Conservation (phyloP, 345 rosid genomes). For the Cardamine chenopodiifolia region DNA sequence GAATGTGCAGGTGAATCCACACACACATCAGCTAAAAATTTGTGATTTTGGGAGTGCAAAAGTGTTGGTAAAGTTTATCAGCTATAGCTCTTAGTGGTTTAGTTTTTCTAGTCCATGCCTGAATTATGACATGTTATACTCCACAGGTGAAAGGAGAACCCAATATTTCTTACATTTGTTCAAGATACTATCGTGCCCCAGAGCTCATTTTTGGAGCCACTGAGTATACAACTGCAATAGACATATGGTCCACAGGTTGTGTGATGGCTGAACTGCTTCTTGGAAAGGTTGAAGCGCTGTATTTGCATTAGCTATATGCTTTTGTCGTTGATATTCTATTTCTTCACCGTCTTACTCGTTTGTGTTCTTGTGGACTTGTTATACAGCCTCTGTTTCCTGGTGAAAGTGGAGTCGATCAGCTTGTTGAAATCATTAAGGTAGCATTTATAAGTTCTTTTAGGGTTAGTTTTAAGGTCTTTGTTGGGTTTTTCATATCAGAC, state of each 20-base stretch:
- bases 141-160: slow-evolving; percentile 81
- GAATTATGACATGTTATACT: slow-evolving; percentile 27
- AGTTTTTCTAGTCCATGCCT: neutral
- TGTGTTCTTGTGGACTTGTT: neutral
- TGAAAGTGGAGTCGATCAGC: slow-evolving; percentile 87
- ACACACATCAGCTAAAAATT: slow-evolving; percentile 73
- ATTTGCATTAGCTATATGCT: neutral
- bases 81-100: neutral
- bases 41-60: slow-evolving; percentile 95
- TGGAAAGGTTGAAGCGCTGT: slow-evolving; percentile 55
- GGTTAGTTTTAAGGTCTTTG: neutral
- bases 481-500: neutral
- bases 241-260: slow-evolving; percentile 87
- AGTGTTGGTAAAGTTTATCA: slow-evolving; percentile 58
- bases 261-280: slow-evolving; percentile 88
- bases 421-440: slow-evolving; percentile 89
- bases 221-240: slow-evolving; percentile 85
- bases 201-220: slow-evolving; percentile 88
- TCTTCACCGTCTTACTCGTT: slow-evolving; percentile 8
- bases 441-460: neutral
- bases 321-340: neutral
- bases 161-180: slow-evolving; percentile 80
- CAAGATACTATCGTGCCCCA: slow-evolving; percentile 84
- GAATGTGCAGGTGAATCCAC: slow-evolving; percentile 68
- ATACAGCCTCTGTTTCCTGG: slow-evolving; percentile 84